Evolutionary conservation across 805 yeast species (phyloP), one percentile per base, ranked within the genome.

Genomic region (Saturnispora diversa): DNA sequence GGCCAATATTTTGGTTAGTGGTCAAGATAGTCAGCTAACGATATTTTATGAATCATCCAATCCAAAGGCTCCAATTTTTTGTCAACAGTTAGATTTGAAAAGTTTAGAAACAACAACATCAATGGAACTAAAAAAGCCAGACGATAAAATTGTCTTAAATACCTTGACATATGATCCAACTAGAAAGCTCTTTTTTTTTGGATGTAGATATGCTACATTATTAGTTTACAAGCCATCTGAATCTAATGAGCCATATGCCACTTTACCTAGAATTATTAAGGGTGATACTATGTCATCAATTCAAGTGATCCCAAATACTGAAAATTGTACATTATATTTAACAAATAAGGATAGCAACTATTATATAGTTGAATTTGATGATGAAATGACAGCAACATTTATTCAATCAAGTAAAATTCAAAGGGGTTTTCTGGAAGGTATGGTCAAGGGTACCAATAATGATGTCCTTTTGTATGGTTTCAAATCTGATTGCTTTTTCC

Each of bases 381-480:
- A 39, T 5, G 40, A 39, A 9, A 28, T 31, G 4, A 19, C 32
- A 3, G 26, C 27, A 9, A 38, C 42, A n/a, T 37, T 48, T 35
- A 30, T 47, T 33, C 54, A 48, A 24, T 68, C 75, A 16, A 85
- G 84, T 56, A 76, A 75, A 49, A 59, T 83, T 6, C 71, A 84
- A 27, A 74, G 76, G 46, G 95, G 96, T 0, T 82, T 81, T 45
- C 60, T 90, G 10, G 97, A 90, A 58, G 95, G 95, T 0, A 75
- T 80, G 0, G 68, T 64, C 42, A 55, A 69, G 20, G 57, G 62
- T 20, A 50, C 61, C 9, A 44, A 57, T 9, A 50, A 60, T 11
- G 66, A 69, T 9, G 77, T 80, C 28, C 58, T 83, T 2, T 59
- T 84, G 2, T 84, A 75, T 57, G 97, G 97, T 1, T 90, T 92